A percentile compares a stretch with the other conserved stretches of the same genome.
Evolutionary conservation across 2,329 filamentous ascomycete species (phyloP).

Genomic region (Elsinoe necatrix): DNA sequence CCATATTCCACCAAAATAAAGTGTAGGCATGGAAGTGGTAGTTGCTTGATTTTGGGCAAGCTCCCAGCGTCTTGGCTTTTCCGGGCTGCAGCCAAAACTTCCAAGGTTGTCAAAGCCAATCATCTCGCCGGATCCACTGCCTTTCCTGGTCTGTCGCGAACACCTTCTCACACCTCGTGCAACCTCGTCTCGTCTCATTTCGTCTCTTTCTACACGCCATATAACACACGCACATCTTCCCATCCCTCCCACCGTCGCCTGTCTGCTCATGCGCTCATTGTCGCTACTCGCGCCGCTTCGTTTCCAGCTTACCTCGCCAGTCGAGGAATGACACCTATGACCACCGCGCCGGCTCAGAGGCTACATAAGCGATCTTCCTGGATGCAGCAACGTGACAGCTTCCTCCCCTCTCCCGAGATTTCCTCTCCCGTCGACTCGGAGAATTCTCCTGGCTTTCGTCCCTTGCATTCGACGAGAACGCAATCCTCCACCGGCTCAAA

Average conservation of each 20-base stretch:
- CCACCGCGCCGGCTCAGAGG: slow-evolving; percentile 14
- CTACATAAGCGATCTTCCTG: slow-evolving; percentile 16
- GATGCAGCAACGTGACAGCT: slow-evolving; percentile 15
- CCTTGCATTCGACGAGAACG: slow-evolving; percentile 9
- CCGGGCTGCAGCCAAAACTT: background rate
- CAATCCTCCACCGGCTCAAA: slow-evolving; percentile 13
- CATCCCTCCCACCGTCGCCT: background rate
- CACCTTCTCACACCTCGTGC: slow-evolving; percentile 10
- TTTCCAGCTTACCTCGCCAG: background rate
- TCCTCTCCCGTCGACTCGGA: slow-evolving; percentile 6
- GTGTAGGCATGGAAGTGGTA: background rate
- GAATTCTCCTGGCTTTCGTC: slow-evolving; percentile 9
- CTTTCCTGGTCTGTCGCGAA: slow-evolving; percentile 7
- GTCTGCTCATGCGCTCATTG: slow-evolving; percentile 9
- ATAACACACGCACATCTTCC: background rate
- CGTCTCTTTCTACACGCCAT: slow-evolving; percentile 10
- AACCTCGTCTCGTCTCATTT: slow-evolving; percentile 8
- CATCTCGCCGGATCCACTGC: background rate
- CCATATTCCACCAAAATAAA: background rate
- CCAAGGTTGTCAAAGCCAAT: background rate
- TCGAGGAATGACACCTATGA: slow-evolving; percentile 15
- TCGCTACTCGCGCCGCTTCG: background rate
- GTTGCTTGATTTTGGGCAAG: background rate
- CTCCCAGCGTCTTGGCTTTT: background rate
- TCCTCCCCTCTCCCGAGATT: slow-evolving; percentile 15